These are phyloP conservation scores for Globisporangium nagaii DNA, from an alignment of 352 stramenopile genomes.

Conservation along the genomic window DNA sequence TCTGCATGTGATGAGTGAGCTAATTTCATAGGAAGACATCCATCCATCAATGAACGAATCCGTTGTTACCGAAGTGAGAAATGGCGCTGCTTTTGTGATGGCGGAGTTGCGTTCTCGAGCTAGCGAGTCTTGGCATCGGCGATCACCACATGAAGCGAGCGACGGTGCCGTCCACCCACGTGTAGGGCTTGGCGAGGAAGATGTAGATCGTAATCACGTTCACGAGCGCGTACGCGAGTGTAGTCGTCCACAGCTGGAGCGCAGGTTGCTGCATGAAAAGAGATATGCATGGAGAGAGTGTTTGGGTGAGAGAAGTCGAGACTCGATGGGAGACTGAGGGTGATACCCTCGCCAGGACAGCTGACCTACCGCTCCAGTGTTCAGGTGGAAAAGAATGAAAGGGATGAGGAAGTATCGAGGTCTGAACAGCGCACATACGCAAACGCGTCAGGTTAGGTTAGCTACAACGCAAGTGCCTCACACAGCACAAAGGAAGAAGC, in stretches of 20 bases:
- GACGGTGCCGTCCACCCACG: conserved; percentile 71
- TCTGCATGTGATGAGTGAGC: too few species aligned
- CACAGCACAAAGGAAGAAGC: background rate
- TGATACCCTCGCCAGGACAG: too few species aligned
- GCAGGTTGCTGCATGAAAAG: conserved; percentile 42
- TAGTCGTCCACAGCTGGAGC: conserved; percentile 31
- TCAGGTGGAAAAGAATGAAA: conserved; percentile 74
- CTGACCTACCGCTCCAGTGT: conserved; percentile 53
- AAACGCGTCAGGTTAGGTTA: background rate
- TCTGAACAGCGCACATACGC: conserved; percentile 22
- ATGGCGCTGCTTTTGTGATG: background rate
- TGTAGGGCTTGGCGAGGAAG: conserved; percentile 65
- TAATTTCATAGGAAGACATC: too few species aligned
- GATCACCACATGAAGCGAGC: conserved; percentile 87
- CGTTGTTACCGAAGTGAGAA: background rate
- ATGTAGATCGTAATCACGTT: conserved; percentile 71
- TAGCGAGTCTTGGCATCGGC: background rate
- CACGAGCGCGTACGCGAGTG: conserved; percentile 39
- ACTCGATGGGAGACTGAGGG: background rate
- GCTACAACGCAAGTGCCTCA: background rate
- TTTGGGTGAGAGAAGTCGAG: background rate
- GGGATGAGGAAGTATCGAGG: conserved; percentile 80
- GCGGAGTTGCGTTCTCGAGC: background rate
- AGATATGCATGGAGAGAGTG: too few species aligned
- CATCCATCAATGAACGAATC: too few species aligned